Base-by-base conservation (phyloP, 2,329 filamentous ascomycete species). In the Rhynchosporium secalis region DNA sequence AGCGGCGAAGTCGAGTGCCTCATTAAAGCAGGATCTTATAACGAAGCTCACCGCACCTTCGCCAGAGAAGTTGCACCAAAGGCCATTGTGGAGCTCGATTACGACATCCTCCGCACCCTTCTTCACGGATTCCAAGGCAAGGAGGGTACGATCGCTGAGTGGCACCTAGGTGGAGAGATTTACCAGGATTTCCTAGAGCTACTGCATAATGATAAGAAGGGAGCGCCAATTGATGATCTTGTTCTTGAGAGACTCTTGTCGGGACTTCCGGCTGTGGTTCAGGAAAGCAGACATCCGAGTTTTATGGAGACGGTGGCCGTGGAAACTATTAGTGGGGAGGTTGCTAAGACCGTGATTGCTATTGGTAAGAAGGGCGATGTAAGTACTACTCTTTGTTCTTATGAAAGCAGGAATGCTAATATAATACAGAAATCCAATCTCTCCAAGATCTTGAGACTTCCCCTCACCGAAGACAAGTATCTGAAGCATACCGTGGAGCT, bases 11-110 rank as follows among this genome's bases (percentile, higher is more conserved):
- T 94, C 9, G 83, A 88, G 60, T 95, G 88, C 71, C 86, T 99
- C 12, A 83, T 98, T 63, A 86, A 86, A 55, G 94, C 92, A 2
- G 83, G 84, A 45, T 86, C 90, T 47, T 90, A 87, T 75, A 81
- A 86, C 36, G 91, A 95, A 73, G 95, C 95, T 0, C 95, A 98
- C 76, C 84, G 86, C 33, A 91, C 94, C 0, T 88, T 99, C 59
- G 85, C 89, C 64, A 85, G 86, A 66, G 83, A 89, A 67, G 92
- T 98, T 36, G 95, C 91, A 0, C 95, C 95, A 0, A 81, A 83
- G 33, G 86, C 91, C 10, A 84, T 99, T 66, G 89, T 99, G 64
- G 89, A 91, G 72, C 87, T 89, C 48, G 89, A 97, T 73, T 94
- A 91, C 71, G 81, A 83, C 26, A 82, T 82, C 1, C 79, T 98